These are phyloP conservation scores for Ciborinia camelliae DNA, from an alignment of 2,329 filamentous ascomycete genomes.

Conservation along the genomic window DNA sequence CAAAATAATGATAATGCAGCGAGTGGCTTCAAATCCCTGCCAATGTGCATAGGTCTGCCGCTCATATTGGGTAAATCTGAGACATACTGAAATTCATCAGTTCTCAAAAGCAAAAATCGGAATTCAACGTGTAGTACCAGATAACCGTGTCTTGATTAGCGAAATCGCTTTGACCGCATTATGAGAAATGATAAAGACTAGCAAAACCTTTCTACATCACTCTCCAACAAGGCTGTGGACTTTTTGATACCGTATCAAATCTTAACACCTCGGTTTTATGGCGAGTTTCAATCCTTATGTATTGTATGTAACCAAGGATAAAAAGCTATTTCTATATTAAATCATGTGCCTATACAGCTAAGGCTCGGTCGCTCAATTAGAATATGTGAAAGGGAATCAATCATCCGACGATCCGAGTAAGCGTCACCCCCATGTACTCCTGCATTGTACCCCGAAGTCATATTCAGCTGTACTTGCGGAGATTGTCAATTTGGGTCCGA, in stretches of 20 bases:
- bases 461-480: not conserved
- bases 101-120: not conserved
- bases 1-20: not conserved
- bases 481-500: not conserved
- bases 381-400: not conserved
- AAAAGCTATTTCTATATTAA: not conserved
- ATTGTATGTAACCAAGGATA: not conserved
- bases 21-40: not conserved
- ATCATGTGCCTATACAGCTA: not conserved
- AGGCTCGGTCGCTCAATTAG: not conserved
- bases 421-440: not conserved
- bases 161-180: not conserved
- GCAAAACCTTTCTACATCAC: not conserved
- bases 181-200: not conserved
- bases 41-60: too few relatives aligned
- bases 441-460: not conserved
- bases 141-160: conserved; percentile 7
- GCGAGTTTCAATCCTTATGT: not conserved
- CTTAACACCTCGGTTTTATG: not conserved
- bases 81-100: not conserved
- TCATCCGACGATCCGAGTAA: not conserved
- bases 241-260: too few relatives aligned
- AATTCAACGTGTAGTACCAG: not conserved
- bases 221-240: not conserved
- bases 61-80: too few relatives aligned